Base-by-base conservation (phyloP, 352 stramenopile species). In the Globisporangium nodosum region DNA sequence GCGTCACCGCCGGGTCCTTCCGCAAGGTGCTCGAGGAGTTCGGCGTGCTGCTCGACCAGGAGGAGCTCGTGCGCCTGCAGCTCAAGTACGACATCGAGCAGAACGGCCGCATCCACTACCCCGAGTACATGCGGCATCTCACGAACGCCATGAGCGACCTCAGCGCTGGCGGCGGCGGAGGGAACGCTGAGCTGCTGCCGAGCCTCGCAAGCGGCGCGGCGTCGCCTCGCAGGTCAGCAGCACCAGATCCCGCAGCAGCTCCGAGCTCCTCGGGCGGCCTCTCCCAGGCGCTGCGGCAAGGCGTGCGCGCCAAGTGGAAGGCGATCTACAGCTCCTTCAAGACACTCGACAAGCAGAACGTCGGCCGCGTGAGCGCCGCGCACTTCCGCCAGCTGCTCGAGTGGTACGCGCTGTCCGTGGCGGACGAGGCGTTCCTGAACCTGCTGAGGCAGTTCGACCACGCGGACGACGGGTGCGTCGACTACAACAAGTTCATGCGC, bases 31-130 rank as follows among this genome's bases (percentile, higher is more conserved):
- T 92, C 1, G 68, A 69, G 5, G 74, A 87, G 27, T 51, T 85
- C 0, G 71, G 79, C 16, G 64, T 92, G 16, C 58, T 69, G 13
- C 57, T 92, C 1, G 70, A 80, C 21, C 66, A 78, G 18, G 81
- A 92, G 66, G 81, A 89, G 31, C 45, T 87, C 12, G 61, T 82
- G 20, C 77, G 78, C 0, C 68, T 92, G n/a, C 73, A 83, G 54
- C 70, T 85, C 58, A 92, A 92, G 58, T 92, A 91, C 54, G 81
- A 91, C 61, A 62, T 81, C 0, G 75, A 91, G 42, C 81, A 91
- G 56, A 88, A 83, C 53, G 77, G 81, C 2, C 75, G 78, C 20
- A 56, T 91, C 8, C 73, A 84, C 33, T 91, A 89, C 56, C 68
- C 82, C 31, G 78, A 79, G 24, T 75, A 86, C 60, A 48, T 91